These are phyloP conservation scores for Pyrenophora graminea DNA, from an alignment of 2,329 filamentous ascomycete species.

Conservation along the genomic window DNA sequence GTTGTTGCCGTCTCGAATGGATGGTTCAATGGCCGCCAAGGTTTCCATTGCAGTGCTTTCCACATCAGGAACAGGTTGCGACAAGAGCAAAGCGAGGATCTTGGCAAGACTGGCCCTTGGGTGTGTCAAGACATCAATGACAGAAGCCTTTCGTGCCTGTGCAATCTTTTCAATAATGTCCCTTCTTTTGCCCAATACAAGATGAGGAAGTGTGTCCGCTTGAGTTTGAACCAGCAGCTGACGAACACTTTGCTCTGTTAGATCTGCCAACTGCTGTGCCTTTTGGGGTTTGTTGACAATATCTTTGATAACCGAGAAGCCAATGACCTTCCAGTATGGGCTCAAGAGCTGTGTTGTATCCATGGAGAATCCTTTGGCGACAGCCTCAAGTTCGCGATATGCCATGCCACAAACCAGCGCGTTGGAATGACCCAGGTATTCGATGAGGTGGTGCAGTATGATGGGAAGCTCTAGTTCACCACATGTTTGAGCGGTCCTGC, in stretches of 20 bases:
- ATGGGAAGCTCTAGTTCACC: constrained; percentile 84
- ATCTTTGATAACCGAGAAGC: constrained; percentile 80
- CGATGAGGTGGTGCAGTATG: constrained; percentile 78
- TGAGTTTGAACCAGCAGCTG: constrained; percentile 78
- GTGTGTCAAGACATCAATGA: constrained; percentile 66
- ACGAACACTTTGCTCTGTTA: constrained; percentile 75
- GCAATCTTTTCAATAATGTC: constrained; percentile 83
- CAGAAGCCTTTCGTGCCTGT: constrained; percentile 61
- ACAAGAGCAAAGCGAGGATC: constrained; percentile 62
- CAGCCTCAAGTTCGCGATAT: constrained; percentile 77
- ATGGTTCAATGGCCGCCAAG: constrained; percentile 69
- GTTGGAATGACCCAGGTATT: constrained; percentile 85
- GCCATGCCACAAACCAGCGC: constrained; percentile 78
- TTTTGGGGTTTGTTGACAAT: constrained; percentile 80
- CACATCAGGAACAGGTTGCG: constrained; percentile 65
- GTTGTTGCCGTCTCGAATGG: constrained; percentile 64
- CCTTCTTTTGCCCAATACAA: constrained; percentile 76
- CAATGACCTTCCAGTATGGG: constrained; percentile 87
- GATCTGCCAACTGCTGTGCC: constrained; percentile 76
- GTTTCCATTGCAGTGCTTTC: constrained; percentile 71
- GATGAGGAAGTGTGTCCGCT: constrained; percentile 78
- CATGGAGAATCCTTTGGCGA: constrained; percentile 68
- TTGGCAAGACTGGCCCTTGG: constrained; percentile 61
- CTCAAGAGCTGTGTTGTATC: constrained; percentile 73
- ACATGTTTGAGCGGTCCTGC: constrained; percentile 76